Base-by-base conservation (phyloP, 495 filamentous ascomycete genomes). In the Hypoxylon crocopeplum region DNA sequence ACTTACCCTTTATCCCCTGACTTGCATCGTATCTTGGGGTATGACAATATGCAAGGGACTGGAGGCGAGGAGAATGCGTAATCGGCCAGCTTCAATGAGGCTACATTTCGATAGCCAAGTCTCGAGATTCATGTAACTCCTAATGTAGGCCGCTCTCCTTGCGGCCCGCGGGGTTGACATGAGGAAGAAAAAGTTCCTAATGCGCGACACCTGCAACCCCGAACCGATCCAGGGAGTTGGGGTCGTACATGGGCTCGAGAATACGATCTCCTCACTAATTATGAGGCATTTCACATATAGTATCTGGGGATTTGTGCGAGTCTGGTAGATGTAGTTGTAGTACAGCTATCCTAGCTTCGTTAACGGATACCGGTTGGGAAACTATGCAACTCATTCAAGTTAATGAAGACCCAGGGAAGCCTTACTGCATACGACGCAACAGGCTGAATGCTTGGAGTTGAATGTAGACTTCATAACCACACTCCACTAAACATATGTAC, bases 1-100 rank as follows among this genome's bases (percentile, higher is more conserved):
- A 53, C 32, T 15, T 25, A 48, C 33, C 33, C 29, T 33, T 36
- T 42, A 54, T 48, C 54, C 57, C 49, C 51, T 59, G 55, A 29
- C 40, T 60, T 46, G 51, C 58, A 58, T 58, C 48, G 58, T 59
- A 52, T 63, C 59, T 66, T 66, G 68, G 46, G 58, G 68, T 70
- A 63, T 66, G 68, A 70, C 68, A 63, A 59, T 59, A 67, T 70
- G 68, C 65, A 70, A 70, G 68, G 68, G 68, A 62, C 62, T 62
- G 54, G 30, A 46, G 62, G 33, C 29, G 51, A 64, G 45, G 39
- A 64, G 56, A 53, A 64, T 64, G 55, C 61, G 61, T 46, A 59
- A 64, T 64, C 61, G 61, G 55, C 55, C 40, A 55, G 38, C 48
- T 59, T 37, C 48, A 50, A 40, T 51, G 61, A 59, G 61, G 61